phyloP scores from a whole-genome alignment of 257 asterid species.

The Voacanga thouarsii region DNA sequence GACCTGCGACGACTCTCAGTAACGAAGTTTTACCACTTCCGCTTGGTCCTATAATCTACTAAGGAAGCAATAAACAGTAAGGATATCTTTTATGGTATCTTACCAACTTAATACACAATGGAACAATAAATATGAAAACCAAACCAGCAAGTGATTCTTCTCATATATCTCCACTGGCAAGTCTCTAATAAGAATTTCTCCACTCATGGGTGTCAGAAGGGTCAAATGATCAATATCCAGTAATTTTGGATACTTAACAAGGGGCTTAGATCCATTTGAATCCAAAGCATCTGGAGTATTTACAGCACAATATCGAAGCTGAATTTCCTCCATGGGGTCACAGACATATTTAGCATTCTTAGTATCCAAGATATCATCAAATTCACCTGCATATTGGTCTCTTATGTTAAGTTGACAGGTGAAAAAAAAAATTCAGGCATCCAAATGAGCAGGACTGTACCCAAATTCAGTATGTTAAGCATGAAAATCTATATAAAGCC shows the following conservation, averaged over 20 bases:
- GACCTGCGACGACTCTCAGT: slow-evolving; percentile 82
- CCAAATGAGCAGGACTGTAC: no score
- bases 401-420: no score
- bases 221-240: no score
- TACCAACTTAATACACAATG: slow-evolving; percentile 18
- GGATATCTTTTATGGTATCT: slow-evolving; percentile 19
- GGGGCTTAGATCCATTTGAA: slow-evolving; percentile 53
- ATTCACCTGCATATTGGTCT: no score
- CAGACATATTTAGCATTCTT: slow-evolving; percentile 29
- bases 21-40: slow-evolving; percentile 94
- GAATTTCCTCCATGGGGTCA: slow-evolving; percentile 47
- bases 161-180: no score
- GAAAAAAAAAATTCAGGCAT: no score
- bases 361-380: slow-evolving; percentile 51
- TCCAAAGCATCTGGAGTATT: slow-evolving; percentile 21
- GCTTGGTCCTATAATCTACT: slow-evolving; percentile 93
- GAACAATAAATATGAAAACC: slow-evolving; percentile 24
- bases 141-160: no score
- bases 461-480: no score
- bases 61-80: slow-evolving; percentile 27
- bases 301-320: slow-evolving; percentile 36
- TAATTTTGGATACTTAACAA: no score
- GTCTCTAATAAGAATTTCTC: no score
- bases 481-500: no score
- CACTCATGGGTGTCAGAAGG: no score